Evolutionary conservation across 1,139 yeast species (phyloP), one percentile per base, ranked within the genome.

Genomic region (Pichia inconspicua): DNA sequence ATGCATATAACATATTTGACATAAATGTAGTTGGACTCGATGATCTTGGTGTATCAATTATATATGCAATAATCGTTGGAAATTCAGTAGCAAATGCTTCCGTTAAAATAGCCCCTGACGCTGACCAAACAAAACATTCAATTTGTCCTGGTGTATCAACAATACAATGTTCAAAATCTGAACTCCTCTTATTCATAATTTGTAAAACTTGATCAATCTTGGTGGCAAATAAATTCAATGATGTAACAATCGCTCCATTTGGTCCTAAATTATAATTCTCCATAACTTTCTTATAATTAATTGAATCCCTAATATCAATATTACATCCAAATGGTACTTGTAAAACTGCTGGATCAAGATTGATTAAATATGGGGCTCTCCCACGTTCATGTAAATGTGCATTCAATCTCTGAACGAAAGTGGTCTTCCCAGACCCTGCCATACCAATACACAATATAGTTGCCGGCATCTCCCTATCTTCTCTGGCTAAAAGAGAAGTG

Each of bases 81-180:
- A 88, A 88, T 2, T 95, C 80, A 1, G 96, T 86, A 1, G 98
- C 98, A 69, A 94, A 85, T 0, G 97, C 90, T 65, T 94, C 98
- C 0, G 97, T 90, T 50, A 94, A 87, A 54, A 94, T 94, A 22
- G 97, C 78, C 10, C 99, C 99, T 43, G 96, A 86, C 0, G 98
- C 98, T 43, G 95, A 84, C 95, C 95, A 85, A 46, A 92, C 89
- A 64, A 92, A 92, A 68, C 97, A 88, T 66, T 92, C 98, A 54
- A 94, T 94, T 67, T 94, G 99, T 8, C 99, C 99, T 0, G 99
- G 99, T 0, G 99, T 94, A 66, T 94, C 99, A 46, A 92, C 78
- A 43, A 94, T 84, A 53, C 92, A 86, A 64, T 89, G 84, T 31
- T 78, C 68, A 53, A 77, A 76, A 42, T 70, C 69, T 30, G 78